These are phyloP conservation scores for Arthrobotrys sinensis DNA, from an alignment of 2,329 filamentous ascomycete species.

Conservation along the genomic window DNA sequence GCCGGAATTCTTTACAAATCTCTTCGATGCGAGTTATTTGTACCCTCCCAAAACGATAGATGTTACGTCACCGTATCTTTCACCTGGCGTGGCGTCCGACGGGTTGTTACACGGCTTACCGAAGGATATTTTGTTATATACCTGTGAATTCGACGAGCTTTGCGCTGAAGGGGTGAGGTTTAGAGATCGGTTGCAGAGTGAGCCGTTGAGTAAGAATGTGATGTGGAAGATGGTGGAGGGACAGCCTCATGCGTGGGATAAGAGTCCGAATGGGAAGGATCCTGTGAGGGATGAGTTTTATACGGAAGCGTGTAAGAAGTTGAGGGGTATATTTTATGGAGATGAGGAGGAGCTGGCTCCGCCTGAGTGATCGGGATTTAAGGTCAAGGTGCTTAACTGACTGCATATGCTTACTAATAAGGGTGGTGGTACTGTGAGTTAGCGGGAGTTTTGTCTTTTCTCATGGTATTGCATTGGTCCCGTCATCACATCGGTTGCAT, in stretches of 20 bases:
- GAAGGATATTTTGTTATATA: slow-evolving; percentile 73
- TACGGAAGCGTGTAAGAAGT: slow-evolving; percentile 71
- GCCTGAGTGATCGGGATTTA: slow-evolving; percentile 63
- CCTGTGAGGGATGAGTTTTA: slow-evolving; percentile 73
- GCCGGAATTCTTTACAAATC: slow-evolving; percentile 73
- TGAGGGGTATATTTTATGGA: slow-evolving; percentile 69
- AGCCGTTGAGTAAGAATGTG: slow-evolving; percentile 72
- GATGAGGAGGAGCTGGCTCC: slow-evolving; percentile 62
- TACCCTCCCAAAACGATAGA: slow-evolving; percentile 70
- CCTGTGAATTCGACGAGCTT: slow-evolving; percentile 79
- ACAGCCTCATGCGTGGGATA: slow-evolving; percentile 78
- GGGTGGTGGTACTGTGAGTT: slow-evolving; percentile 39
- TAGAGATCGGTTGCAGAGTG: slow-evolving; percentile 72
- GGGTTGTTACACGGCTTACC: slow-evolving; percentile 71
- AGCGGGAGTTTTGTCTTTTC: slow-evolving; percentile 53
- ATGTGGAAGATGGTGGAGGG: slow-evolving; percentile 74
- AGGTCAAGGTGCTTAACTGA: slow-evolving; percentile 66
- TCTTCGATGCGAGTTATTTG: slow-evolving; percentile 77
- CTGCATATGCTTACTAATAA: slow-evolving; percentile 20
- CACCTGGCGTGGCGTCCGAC: slow-evolving; percentile 74
- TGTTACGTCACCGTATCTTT: slow-evolving; percentile 72
- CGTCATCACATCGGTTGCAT: slow-evolving; percentile 14
- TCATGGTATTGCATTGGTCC: slow-evolving; percentile 10
- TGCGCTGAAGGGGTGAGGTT: slow-evolving; percentile 75
- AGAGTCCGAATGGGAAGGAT: slow-evolving; percentile 74